Evolutionary conservation across 805 yeast species (phyloP), one percentile per base, ranked within the genome.

Genomic region (Candida endomychidarum): DNA sequence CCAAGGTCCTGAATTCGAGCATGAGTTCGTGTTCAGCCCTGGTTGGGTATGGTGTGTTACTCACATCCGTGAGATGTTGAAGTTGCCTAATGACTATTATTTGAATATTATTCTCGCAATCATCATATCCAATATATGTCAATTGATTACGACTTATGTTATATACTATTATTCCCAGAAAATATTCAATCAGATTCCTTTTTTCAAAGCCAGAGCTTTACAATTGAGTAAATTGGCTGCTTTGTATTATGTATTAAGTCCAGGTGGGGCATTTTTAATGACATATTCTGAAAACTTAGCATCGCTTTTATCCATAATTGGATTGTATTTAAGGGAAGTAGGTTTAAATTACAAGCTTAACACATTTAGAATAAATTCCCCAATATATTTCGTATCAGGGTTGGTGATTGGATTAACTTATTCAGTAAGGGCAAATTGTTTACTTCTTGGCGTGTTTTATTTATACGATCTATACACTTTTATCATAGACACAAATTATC

Each of bases 21-120:
- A 91, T 58, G 95, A 89, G 61, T 85, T 78, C 72, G 97, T 95
- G 4, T 91, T 87, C 57, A 80, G 95, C 19, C 85, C 85, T 8
- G 54, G 78, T 2, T 91, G 96, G 95, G 73, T 83, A 67, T 54
- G 76, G 17, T 33, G 81, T 3, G 60, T 83, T 3, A 56, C 49
- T 31, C 47, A 24, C 20, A 14, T 40, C 11, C 33, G 39, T 8
- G 32, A 21, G 31, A 47, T 3, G 50, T 48, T 9, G 16, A 37
- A 24, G 37, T 38, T 6, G 46, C 26, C 35, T 19, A 34, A 55
- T 24, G 64, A 65, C 43, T 60, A 77, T 36, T 77, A 78, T 54
- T 50, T 53, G 12, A 70, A 72, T 19, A 61, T 83, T 2, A 45
- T 74, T 5, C 48, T 72, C 3, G 80, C 81, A 1, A 56, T 82